Conservation (phyloP, 805 yeast genomes). For the Maudiozyma saulgeensis region DNA sequence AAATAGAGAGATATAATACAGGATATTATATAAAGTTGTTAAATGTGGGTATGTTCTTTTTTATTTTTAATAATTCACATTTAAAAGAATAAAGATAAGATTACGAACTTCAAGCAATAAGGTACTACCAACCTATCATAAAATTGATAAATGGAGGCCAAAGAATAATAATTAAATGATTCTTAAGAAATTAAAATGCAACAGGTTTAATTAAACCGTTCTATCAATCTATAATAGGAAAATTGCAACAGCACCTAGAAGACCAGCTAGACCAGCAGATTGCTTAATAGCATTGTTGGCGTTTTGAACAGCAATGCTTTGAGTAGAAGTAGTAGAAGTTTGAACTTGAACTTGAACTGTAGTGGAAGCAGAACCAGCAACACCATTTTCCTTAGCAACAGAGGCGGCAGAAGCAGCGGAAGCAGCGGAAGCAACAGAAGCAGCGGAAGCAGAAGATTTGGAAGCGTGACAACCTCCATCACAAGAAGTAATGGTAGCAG, state of each 20-base stretch:
- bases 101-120: no score
- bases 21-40: no score
- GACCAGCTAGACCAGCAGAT: slow-evolving; percentile 6
- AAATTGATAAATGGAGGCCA: neutral
- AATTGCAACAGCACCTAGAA: slow-evolving; percentile 8
- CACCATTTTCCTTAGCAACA: neutral
- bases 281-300: slow-evolving; percentile 8
- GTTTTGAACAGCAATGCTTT: slow-evolving; percentile 6
- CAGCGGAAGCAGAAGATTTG: neutral
- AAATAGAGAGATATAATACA: no score
- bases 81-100: no score
- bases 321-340: slow-evolving; percentile 2
- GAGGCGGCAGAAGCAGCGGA: neutral
- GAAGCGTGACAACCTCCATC: neutral
- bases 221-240: slow-evolving; percentile 1
- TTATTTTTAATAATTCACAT: no score
- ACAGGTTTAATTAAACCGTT: neutral
- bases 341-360: slow-evolving; percentile 1
- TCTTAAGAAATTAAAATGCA: neutral
- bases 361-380: neutral
- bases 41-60: no score
- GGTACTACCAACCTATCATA: no score
- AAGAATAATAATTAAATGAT: neutral
- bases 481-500: neutral
- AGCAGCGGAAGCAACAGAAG: no score